A percentile compares a stretch with the other conserved stretches of the same genome.
Conservation (phyloP, 306 rosid species). For the Chamaecrista fasciculata region DNA sequence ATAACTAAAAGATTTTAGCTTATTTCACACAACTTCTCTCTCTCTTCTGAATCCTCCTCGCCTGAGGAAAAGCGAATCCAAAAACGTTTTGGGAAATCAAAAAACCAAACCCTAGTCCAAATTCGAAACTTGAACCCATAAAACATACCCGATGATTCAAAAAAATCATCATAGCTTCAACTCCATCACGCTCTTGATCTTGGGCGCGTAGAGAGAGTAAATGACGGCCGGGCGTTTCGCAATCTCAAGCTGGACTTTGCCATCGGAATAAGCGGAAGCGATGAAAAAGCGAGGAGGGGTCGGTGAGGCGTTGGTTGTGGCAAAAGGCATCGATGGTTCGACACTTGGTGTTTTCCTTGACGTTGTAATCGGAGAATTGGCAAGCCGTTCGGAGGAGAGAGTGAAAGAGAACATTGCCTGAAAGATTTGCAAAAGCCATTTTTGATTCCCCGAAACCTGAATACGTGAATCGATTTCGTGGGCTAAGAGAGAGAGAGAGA, state of each 20-base stretch:
- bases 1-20: no score
- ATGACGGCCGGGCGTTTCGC: conserved; percentile 61
- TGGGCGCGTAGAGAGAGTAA: conserved; percentile 64
- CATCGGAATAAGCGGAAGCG: conserved; percentile 47
- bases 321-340: conserved; percentile 69
- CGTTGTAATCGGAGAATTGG: conserved; percentile 68
- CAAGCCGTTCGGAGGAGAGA: conserved; percentile 59
- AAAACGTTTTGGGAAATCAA: no score
- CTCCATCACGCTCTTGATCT: conserved; percentile 69
- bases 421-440: no score
- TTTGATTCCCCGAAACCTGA: no score
- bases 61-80: no score
- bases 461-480: no score
- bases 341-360: conserved; percentile 69
- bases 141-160: background rate
- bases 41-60: no score
- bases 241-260: conserved; percentile 52
- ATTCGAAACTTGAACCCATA: no score
- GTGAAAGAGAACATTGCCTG: conserved; percentile 36
- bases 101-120: conserved; percentile 17
- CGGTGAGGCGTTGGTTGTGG: conserved; percentile 50
- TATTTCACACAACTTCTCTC: no score
- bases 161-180: background rate
- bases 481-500: no score
- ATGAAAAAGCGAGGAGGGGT: conserved; percentile 36